These are phyloP conservation scores for Marsdenia floribunda DNA, from an alignment of 257 asterid species.

Conservation along the genomic window DNA sequence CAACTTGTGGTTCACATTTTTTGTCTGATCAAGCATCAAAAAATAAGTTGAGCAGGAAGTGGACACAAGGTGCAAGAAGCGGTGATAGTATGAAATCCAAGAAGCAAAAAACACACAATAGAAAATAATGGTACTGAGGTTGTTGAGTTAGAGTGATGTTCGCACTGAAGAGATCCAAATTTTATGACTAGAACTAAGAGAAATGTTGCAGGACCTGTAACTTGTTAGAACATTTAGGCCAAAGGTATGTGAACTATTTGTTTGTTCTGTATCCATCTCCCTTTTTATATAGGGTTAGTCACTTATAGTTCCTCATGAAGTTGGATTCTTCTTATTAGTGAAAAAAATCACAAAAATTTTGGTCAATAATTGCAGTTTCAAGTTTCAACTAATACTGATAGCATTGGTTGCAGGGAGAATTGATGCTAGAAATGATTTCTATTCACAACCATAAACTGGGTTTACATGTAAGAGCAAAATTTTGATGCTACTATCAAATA, in stretches of 20 bases:
- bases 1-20: constrained; percentile 43
- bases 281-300: background rate
- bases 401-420: background rate
- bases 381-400: background rate
- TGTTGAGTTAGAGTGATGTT: background rate
- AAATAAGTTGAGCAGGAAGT: constrained; percentile 35
- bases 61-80: constrained; percentile 16
- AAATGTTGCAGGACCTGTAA: background rate
- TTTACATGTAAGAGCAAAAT: background rate
- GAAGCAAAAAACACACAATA: constrained; percentile 23
- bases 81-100: constrained; percentile 26
- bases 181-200: constrained; percentile 4
- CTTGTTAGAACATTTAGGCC: background rate
- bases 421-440: background rate
- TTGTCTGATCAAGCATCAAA: constrained; percentile 63
- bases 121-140: constrained; percentile 16
- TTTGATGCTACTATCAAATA: background rate
- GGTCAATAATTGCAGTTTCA: background rate
- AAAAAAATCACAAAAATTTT: background rate
- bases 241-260: background rate
- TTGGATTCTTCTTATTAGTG: background rate
- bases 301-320: background rate
- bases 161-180: background rate
- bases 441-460: constrained; percentile 5
- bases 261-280: background rate